Conservation (phyloP, 139 green algal species). For the Bryopsis sp. region DNA sequence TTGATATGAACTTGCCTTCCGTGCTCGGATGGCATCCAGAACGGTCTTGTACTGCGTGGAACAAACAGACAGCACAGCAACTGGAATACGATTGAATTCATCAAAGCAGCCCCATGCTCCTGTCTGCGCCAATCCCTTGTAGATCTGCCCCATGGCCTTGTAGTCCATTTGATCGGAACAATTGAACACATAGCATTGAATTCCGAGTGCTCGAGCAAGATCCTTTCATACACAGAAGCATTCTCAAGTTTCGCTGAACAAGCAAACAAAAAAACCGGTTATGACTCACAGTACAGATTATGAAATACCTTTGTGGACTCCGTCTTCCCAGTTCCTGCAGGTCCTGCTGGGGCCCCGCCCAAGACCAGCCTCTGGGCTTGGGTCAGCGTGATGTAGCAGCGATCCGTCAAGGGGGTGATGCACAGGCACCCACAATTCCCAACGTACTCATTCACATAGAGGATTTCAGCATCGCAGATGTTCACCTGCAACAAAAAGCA, state of each 20-base stretch:
- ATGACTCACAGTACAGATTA: too few relatives aligned
- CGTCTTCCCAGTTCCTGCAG: constrained; percentile 82
- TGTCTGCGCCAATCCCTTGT: constrained; percentile 84
- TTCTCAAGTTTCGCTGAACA: background rate
- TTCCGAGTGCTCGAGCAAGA: constrained; percentile 67
- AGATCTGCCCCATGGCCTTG: constrained; percentile 80
- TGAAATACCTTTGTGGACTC: constrained; percentile 63
- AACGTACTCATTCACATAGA: constrained; percentile 88
- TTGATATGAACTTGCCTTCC: constrained; percentile 50
- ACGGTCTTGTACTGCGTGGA: constrained; percentile 93
- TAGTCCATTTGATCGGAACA: constrained; percentile 94
- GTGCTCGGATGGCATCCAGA: constrained; percentile 75
- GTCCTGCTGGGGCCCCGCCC: constrained; percentile 76
- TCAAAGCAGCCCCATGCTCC: constrained; percentile 92
- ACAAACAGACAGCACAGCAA: constrained; percentile 87
- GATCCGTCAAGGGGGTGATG: constrained; percentile 91
- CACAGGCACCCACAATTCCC: constrained; percentile 87
- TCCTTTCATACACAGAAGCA: constrained; percentile 30
- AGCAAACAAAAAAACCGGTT: too few relatives aligned
- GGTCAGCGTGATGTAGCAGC: constrained; percentile 94
- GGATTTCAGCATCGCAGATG: constrained; percentile 87
- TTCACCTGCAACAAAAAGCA: constrained; percentile 42
- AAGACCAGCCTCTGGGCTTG: constrained; percentile 81
- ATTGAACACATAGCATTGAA: constrained; percentile 93
- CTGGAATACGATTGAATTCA: constrained; percentile 92